Base-by-base conservation (phyloP, 2,329 filamentous ascomycete species). In the Hypoxylon sp. region DNA sequence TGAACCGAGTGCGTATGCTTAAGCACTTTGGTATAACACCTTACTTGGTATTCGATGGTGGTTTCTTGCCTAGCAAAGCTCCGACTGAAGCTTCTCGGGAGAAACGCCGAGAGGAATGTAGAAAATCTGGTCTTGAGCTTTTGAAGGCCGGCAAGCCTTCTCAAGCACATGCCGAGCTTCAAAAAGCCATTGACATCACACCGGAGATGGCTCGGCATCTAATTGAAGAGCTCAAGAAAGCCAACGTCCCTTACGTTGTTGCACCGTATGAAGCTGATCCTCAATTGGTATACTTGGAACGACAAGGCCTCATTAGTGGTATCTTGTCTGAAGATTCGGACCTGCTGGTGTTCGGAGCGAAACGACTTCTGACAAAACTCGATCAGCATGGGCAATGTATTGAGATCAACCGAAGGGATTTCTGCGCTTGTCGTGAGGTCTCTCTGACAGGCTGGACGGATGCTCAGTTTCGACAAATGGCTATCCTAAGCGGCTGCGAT, bases 321-420 rank as follows among this genome's bases (percentile, higher is more conserved):
- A 97, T 99, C 69, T 82, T 99, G 36, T 98, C 96, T 0, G 96
- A 99, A 78, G 96, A 99, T 79, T 99, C 96, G 0, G 96, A 99
- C 81, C 84, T 99, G 62, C 83, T 99, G 34, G 96, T 99, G 0
- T 99, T 99, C 74, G 96, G 96, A 14, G 94, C 94, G 23, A 95
- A 93, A 79, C 89, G 93, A 58, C 85, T 99, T 11, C 82, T 99
- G 65, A 98, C 96, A 3, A 99, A 99, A 79, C 85, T 99, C 57
- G 95, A 98, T 75, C 92, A 97, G 78, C 93, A 97, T 72, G 96
- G 96, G 51, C 92, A 96, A 68, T 97, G 94, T 76, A 86, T 98
- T 68, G 94, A 98, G 82, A 92, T 99, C 77, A 93, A 93, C 74
- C 91, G 96, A 34, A 88, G 89, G 13, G 93, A 98, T 76, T 98